phyloP scores from a whole-genome alignment of 2,329 filamentous ascomycete species.

The Pseudonectria buxi region DNA sequence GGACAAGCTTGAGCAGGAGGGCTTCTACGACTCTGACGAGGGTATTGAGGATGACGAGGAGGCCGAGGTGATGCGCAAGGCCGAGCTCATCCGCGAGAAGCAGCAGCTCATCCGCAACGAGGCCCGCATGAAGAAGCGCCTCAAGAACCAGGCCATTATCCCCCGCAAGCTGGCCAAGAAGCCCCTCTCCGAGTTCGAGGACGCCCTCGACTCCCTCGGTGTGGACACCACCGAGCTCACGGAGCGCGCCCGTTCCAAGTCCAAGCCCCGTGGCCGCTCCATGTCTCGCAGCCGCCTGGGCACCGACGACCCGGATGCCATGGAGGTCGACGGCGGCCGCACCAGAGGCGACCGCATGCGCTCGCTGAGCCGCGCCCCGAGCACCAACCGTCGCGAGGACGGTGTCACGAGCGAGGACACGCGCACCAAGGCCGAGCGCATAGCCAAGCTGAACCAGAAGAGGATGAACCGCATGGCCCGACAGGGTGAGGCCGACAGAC shows the following conservation, averaged over 20 bases:
- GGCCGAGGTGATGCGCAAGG: slow-evolving; percentile 82
- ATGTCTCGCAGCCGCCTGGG: slow-evolving; percentile 54
- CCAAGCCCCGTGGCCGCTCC: slow-evolving; percentile 65
- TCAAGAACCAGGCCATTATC: slow-evolving; percentile 95
- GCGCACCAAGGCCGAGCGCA: slow-evolving; percentile 73
- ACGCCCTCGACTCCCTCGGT: slow-evolving; percentile 76
- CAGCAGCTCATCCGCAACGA: slow-evolving; percentile 87
- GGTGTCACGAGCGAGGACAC: slow-evolving; percentile 64
- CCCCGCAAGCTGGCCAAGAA: slow-evolving; percentile 76
- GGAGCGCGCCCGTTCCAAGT: slow-evolving; percentile 61
- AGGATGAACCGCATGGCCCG: slow-evolving; percentile 98
- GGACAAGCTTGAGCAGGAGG: slow-evolving; percentile 82
- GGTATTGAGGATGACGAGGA: slow-evolving; percentile 83
- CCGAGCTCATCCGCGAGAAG: slow-evolving; percentile 93
- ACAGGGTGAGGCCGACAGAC: slow-evolving; percentile 93
- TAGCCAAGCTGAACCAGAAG: slow-evolving; percentile 87
- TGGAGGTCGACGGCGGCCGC: slow-evolving; percentile 59
- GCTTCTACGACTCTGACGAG: slow-evolving; percentile 84
- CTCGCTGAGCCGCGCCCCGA: slow-evolving; percentile 63
- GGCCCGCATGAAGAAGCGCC: slow-evolving; percentile 86
- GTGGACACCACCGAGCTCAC: slow-evolving; percentile 73
- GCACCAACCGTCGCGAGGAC: slow-evolving; percentile 63
- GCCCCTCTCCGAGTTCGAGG: slow-evolving; percentile 79
- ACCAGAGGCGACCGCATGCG: slow-evolving; percentile 51
- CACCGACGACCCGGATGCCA: slow-evolving; percentile 61